Base-by-base conservation (phyloP, 371 early-diverging fungal species). In the Zychaea mexicana region DNA sequence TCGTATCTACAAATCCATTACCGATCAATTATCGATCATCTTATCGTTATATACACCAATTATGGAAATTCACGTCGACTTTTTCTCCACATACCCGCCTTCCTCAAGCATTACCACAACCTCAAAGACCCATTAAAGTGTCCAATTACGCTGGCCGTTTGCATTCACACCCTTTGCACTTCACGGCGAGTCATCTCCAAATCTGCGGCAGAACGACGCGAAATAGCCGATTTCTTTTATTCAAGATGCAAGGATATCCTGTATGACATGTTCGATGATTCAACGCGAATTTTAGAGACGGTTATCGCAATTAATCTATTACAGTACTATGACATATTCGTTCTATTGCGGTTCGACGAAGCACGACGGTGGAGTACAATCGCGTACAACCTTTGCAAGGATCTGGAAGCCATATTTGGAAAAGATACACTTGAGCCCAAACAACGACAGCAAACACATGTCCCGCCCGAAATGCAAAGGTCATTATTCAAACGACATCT, bases 201-300 rank as follows among this genome's bases (percentile, higher is more conserved):
- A n/a, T 31, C 54, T 10, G 21, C 39, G 13, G 10, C 28, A n/a
- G 63, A 66, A 38, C 47, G 49, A 2, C 66, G 70, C 19, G 19
- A 45, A 9, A 21, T 70, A 19, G 61, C 62, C 5, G 70, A 70
- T n/a, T 62, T 62, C 28, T 66, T 66, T 55, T 70, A 66, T 33
- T 17, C 58, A 5, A 33, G 31, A 17, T 56, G 58, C 17, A 60
- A 26, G 31, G 55, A 60, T 42, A 32, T 54, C 6, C 24, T 70
- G 0, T 27, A 27, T n/a, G 70, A 70, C 3, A 62, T 52, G 31
- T 70, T 70, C 56, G 70, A 70, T 31, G 70, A 70, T 28, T 66
- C 70, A 0, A n/a, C 58, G 0, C 58, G 56, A 27, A 38, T 58
- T 19, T 21, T 70, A 2, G 70, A 70, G 45, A 62, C 70, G 0